These are phyloP conservation scores for Candida pseudofarinosa DNA, from an alignment of 805 yeast species.

Conservation along the genomic window DNA sequence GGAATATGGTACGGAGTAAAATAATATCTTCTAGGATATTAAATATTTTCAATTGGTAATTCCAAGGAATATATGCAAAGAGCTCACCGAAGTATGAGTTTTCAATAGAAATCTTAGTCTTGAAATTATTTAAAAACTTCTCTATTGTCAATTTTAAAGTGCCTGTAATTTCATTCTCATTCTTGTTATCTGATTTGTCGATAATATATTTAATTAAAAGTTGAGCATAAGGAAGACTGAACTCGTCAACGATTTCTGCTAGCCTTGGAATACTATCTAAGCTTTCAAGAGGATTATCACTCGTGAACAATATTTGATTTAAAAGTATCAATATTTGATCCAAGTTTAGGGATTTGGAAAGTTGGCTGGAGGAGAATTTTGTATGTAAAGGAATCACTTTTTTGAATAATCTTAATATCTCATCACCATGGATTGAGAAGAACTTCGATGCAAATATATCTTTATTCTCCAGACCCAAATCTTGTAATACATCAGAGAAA, in stretches of 20 bases:
- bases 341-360: neutral
- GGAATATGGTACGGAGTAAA: conserved; percentile 15
- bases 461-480: conserved; percentile 6
- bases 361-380: conserved; percentile 4
- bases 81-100: conserved; percentile 40
- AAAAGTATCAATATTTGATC: neutral
- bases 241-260: conserved; percentile 23
- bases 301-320: neutral
- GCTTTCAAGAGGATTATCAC: neutral
- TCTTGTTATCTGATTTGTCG: conserved; percentile 10
- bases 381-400: conserved; percentile 14
- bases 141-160: conserved; percentile 7
- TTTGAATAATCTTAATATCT: conserved; percentile 10
- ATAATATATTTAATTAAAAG: conserved; percentile 20
- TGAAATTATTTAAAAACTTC: conserved; percentile 10
- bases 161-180: conserved; percentile 7
- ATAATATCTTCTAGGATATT: conserved; percentile 25
- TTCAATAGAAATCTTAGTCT: conserved; percentile 7
- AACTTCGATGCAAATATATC: conserved; percentile 2
- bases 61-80: conserved; percentile 29
- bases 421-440: conserved; percentile 6
- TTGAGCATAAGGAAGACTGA: conserved; percentile 32
- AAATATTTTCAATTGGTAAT: conserved; percentile 22
- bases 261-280: conserved; percentile 14
- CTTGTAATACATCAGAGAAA: conserved; percentile 11